Conservation (phyloP, 345 rosid genomes). For the Turritis glabra region DNA sequence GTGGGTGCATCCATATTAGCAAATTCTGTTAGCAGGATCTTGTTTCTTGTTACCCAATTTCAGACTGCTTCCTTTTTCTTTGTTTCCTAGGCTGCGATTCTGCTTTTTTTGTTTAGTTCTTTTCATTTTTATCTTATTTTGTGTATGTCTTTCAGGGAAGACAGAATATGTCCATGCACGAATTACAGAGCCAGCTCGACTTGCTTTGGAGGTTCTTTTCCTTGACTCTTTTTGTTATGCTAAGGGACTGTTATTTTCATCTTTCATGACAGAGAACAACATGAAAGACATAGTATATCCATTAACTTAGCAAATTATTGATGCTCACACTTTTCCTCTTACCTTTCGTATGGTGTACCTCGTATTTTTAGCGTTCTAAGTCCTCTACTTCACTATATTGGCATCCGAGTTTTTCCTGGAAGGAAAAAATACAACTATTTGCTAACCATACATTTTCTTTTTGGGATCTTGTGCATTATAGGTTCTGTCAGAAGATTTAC, state of each 20-base stretch:
- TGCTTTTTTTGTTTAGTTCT: constrained; percentile 2
- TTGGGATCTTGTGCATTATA: constrained; percentile 33
- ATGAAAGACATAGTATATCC: constrained; percentile 5
- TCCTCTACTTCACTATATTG: constrained; percentile 17
- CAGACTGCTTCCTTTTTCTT: constrained; percentile 4
- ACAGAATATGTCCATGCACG: constrained; percentile 74
- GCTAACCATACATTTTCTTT: neutral
- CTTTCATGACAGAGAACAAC: constrained; percentile 15
- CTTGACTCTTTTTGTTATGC: constrained; percentile 34
- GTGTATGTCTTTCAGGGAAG: constrained; percentile 58
- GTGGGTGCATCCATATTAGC: constrained; percentile 50
- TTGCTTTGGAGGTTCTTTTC: constrained; percentile 69
- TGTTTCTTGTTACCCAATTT: constrained; percentile 13
- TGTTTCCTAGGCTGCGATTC: constrained; percentile 5
- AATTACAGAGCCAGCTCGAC: constrained; percentile 69
- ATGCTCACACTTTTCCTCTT: constrained; percentile 9
- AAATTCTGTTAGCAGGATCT: neutral
- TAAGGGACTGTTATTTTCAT: neutral
- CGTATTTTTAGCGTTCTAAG: neutral
- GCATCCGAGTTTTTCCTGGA: constrained; percentile 18
- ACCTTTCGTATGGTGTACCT: constrained; percentile 3
- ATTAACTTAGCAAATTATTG: neutral
- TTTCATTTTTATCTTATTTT: neutral
- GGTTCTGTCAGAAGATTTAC: constrained; percentile 88
- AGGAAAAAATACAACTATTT: constrained; percentile 14